These are phyloP conservation scores for Populus simonii DNA, from an alignment of 345 rosid genomes.

Conservation along the genomic window DNA sequence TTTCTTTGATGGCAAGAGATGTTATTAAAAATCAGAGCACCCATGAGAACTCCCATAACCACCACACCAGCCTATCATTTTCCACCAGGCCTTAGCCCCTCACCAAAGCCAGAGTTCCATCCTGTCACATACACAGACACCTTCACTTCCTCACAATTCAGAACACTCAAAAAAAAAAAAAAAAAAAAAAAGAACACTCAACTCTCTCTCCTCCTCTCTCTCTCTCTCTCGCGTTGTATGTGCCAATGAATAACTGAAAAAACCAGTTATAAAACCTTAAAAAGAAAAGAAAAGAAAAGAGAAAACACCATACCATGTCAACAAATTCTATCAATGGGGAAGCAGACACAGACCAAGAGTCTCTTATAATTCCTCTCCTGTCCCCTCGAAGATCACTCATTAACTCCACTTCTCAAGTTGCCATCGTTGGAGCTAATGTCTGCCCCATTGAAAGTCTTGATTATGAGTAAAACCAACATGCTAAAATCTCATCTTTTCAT, in stretches of 20 bases:
- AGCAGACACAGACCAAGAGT: conserved; percentile 32
- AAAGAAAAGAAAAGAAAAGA: not conserved
- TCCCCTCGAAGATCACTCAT: conserved; percentile 38
- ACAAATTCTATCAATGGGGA: conserved; percentile 6
- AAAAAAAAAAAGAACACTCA: too few relatives aligned
- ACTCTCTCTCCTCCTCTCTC: not conserved
- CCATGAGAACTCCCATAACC: too few relatives aligned
- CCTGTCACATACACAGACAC: not conserved
- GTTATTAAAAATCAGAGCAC: too few relatives aligned
- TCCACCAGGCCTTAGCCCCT: too few relatives aligned
- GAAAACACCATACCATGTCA: not conserved
- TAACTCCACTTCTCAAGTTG: conserved; percentile 87
- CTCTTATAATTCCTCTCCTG: conserved; percentile 52
- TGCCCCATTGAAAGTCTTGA: conserved; percentile 93
- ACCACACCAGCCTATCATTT: too few relatives aligned
- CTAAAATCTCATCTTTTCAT: not conserved
- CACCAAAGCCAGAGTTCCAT: not conserved
- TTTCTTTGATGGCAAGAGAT: too few relatives aligned
- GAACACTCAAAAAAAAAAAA: not conserved
- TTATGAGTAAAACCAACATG: conserved; percentile 51
- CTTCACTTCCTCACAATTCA: not conserved
- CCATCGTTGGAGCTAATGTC: conserved; percentile 75
- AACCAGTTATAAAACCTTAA: not conserved
- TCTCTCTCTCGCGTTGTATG: not conserved
- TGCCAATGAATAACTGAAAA: not conserved